Percentiles rank a stretch among this genome's conserved stretches.
Evolutionary conservation across 345 rosid genomes (phyloP).

Genomic region (Bruguiera gymnorhiza): DNA sequence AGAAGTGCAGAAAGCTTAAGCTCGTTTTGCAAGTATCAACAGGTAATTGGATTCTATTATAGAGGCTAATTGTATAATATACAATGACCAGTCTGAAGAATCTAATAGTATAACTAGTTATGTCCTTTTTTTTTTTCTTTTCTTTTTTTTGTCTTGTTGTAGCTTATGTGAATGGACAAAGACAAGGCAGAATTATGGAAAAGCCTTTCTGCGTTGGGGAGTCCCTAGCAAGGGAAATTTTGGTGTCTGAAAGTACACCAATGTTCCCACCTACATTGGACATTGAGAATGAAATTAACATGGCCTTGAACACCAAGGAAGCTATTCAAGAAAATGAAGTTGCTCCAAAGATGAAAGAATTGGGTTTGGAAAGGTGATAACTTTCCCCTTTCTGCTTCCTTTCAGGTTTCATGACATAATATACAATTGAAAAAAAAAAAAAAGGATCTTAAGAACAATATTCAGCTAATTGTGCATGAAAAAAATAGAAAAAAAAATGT

Average conservation of each 20-base stretch:
- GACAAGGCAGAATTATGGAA: conserved; percentile 86
- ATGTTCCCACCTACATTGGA: conserved; percentile 40
- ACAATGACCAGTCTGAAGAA: no score
- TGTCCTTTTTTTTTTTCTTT: not conserved
- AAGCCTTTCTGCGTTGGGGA: conserved; percentile 74
- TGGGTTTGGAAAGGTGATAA: conserved; percentile 75
- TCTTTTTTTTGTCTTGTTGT: conserved; percentile 9
- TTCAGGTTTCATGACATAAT: not conserved
- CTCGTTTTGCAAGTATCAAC: conserved; percentile 83
- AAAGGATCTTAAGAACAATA: no score
- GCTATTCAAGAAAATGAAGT: conserved; percentile 33
- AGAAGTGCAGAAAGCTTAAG: conserved; percentile 61
- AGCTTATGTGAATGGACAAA: conserved; percentile 96
- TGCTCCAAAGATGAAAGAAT: conserved; percentile 65
- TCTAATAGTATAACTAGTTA: no score
- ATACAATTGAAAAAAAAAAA: no score
- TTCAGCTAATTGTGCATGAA: no score
- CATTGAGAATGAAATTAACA: conserved; percentile 54
- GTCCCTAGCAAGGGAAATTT: conserved; percentile 59
- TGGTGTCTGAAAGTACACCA: conserved; percentile 30
- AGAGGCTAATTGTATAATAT: no score
- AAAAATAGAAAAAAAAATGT: no score
- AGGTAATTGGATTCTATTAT: conserved; percentile 17
- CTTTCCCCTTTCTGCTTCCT: not conserved
- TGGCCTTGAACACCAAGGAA: conserved; percentile 46